Conservation (phyloP, 306 rosid species). For the Sphenostylis stenocarpa region DNA sequence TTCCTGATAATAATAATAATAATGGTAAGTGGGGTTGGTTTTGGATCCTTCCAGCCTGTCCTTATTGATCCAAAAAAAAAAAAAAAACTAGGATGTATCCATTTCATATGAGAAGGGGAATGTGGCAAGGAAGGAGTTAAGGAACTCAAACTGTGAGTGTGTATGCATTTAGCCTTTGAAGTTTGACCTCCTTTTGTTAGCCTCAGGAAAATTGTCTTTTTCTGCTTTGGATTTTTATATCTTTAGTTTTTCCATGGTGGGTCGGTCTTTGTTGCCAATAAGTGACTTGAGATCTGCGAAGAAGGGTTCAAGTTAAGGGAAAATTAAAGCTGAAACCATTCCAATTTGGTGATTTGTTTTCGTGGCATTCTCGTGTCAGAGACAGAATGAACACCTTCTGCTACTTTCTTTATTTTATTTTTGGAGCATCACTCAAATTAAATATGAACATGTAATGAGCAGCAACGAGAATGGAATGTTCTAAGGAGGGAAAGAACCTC, state of each 20-base stretch:
- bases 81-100: conserved; percentile 30
- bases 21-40: conserved; percentile 58
- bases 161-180: conserved; percentile 38
- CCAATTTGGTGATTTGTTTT: conserved; percentile 27
- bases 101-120: conserved; percentile 44
- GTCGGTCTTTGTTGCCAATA: conserved; percentile 20
- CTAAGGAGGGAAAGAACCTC: conserved; percentile 13
- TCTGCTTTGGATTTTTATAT: conserved; percentile 27
- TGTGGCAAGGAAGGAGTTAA: neutral
- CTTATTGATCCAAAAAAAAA: conserved; percentile 51
- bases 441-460: conserved; percentile 8
- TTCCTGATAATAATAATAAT: conserved; percentile 38
- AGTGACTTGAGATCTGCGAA: conserved; percentile 29
- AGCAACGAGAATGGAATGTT: conserved; percentile 38
- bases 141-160: conserved; percentile 28
- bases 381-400: conserved; percentile 11
- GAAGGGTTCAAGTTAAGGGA: neutral
- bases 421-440: neutral
- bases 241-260: conserved; percentile 26
- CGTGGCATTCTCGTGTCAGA: conserved; percentile 20
- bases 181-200: conserved; percentile 64
- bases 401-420: neutral
- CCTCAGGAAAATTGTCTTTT: conserved; percentile 50
- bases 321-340: conserved; percentile 18
- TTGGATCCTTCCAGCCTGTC: conserved; percentile 78